Conservation (phyloP, 169 alveolate species). For the Cryptosporidium viatorum region DNA sequence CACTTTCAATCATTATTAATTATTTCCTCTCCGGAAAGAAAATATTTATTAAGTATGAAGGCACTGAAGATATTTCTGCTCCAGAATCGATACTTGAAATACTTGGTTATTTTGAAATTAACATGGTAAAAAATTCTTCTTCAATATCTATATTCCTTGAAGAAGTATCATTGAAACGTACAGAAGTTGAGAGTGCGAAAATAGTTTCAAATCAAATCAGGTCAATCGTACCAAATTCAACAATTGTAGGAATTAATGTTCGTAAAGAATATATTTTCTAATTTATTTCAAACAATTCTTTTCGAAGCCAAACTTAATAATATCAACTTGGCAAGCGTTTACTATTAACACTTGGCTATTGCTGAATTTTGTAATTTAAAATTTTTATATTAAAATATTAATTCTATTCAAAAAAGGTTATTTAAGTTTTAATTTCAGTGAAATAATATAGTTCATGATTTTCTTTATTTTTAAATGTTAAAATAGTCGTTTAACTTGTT, state of each 20-base stretch:
- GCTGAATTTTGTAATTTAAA: no score
- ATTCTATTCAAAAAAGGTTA: no score
- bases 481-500: no score
- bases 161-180: background rate
- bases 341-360: no score
- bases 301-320: background rate
- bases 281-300: background rate
- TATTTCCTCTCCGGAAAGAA: conserved; percentile 17
- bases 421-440: no score
- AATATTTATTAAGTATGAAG: conserved; percentile 14
- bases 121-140: background rate
- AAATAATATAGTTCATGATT: no score
- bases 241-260: conserved; percentile 8
- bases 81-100: conserved; percentile 12
- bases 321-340: no score
- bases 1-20: background rate
- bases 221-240: conserved; percentile 20
- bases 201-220: conserved; percentile 11
- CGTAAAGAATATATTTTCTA: background rate
- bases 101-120: background rate
- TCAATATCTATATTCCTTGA: background rate
- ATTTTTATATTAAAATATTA: no score
- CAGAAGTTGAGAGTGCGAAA: conserved; percentile 39
- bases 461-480: no score
- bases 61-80: conserved; percentile 1